phyloP scores from a whole-genome alignment of 176 grass and related monocot genomes.

The Rhynchospora pubera region DNA sequence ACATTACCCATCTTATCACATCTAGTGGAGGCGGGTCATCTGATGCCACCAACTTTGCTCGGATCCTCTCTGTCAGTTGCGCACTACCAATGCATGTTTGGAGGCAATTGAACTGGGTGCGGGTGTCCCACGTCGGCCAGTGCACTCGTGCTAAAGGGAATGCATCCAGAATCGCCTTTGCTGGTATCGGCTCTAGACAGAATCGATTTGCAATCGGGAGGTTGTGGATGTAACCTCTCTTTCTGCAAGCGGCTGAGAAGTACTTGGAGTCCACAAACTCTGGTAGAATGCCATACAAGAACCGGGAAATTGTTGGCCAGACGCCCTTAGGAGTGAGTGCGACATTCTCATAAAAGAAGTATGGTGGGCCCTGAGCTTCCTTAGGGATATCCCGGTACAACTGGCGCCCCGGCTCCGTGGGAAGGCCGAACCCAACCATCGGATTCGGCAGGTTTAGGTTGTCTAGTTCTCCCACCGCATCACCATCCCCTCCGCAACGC shows the following conservation, averaged over 20 bases:
- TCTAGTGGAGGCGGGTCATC: constrained; percentile 27
- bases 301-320: constrained; percentile 57
- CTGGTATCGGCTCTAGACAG: constrained; percentile 40
- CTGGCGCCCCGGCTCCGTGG: constrained; percentile 20
- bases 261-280: constrained; percentile 85
- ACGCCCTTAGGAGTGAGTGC: constrained; percentile 62
- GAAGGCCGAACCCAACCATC: constrained; percentile 68
- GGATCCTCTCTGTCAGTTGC: constrained; percentile 44
- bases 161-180: constrained; percentile 52
- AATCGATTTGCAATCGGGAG: constrained; percentile 49
- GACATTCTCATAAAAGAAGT: constrained; percentile 85
- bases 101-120: constrained; percentile 78
- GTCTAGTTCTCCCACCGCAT: constrained; percentile 15
- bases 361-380: constrained; percentile 57
- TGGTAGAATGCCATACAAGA: constrained; percentile 54
- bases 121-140: constrained; percentile 83
- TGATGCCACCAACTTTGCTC: constrained; percentile 11
- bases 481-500: constrained; percentile 26
- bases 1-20: constrained; percentile 44
- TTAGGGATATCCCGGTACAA: constrained; percentile 31
- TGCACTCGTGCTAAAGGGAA: constrained; percentile 48
- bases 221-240: constrained; percentile 78
- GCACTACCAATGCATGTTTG: constrained; percentile 59
- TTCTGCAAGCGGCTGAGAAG: constrained; percentile 61
- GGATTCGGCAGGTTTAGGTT: constrained; percentile 49